phyloP scores from a whole-genome alignment of 2,329 filamentous ascomycete genomes.

The Aspergillus melleus region DNA sequence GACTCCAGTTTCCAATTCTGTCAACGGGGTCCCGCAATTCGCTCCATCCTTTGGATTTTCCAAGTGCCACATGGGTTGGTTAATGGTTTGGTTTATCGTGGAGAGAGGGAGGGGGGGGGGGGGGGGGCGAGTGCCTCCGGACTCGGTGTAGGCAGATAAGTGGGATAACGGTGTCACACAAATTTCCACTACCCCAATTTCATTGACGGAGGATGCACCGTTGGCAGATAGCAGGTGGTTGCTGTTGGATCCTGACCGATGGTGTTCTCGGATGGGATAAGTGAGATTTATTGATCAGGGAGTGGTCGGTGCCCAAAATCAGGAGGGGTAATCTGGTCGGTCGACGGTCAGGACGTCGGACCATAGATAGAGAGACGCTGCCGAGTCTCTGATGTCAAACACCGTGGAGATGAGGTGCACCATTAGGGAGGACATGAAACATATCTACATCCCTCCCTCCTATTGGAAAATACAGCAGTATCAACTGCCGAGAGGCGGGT shows the following conservation, averaged over 20 bases:
- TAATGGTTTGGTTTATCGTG: conserved; percentile 1
- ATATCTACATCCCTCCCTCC: not conserved
- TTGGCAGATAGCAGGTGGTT: not conserved
- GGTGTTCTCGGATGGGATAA: not conserved
- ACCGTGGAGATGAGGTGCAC: not conserved
- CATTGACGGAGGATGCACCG: not conserved
- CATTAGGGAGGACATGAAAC: not conserved
- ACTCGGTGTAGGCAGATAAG: too few relatives aligned
- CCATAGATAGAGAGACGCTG: not conserved
- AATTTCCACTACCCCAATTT: not conserved
- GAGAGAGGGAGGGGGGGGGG: not conserved
- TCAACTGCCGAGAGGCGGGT: not conserved
- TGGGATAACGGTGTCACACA: conserved; percentile 5
- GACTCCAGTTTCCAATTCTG: conserved; percentile 9
- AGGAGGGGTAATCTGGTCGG: conserved; percentile 7
- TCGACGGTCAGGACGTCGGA: not conserved
- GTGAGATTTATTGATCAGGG: conserved; percentile 8
- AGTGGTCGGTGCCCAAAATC: conserved; percentile 20
- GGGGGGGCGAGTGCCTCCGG: not conserved
- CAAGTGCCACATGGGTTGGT: conserved; percentile 15
- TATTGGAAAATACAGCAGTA: not conserved
- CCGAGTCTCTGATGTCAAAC: not conserved
- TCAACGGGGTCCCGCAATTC: conserved; percentile 10
- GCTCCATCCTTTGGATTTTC: conserved; percentile 8
- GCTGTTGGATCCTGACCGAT: conserved; percentile 4